These are phyloP conservation scores for Phaffomyces thermotolerans DNA, from an alignment of 805 yeast genomes.

Conservation along the genomic window DNA sequence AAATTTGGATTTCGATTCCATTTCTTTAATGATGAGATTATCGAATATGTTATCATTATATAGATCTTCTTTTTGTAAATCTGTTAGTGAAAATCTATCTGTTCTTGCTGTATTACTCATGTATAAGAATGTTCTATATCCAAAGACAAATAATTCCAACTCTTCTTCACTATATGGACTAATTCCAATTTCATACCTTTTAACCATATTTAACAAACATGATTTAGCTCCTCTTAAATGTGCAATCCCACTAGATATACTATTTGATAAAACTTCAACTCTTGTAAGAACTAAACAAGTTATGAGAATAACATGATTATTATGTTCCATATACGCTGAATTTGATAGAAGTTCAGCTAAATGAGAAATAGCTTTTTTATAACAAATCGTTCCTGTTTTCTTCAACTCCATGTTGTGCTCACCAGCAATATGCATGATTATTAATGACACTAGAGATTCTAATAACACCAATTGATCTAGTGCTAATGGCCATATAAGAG, in stretches of 20 bases:
- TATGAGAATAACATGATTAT: not conserved
- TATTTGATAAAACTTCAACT: not conserved
- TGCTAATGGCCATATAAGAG: not conserved
- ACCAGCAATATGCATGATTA: not conserved
- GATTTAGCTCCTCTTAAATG: conserved; percentile 2
- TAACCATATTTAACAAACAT: not conserved
- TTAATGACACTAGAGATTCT: not conserved
- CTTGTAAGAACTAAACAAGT: not conserved
- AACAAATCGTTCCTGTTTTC: not conserved
- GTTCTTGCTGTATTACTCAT: conserved; percentile 1
- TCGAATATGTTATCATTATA: not conserved
- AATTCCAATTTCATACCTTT: not conserved
- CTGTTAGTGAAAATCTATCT: not conserved
- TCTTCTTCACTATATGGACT: not conserved
- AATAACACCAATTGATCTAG: not conserved
- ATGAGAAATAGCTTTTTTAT: not conserved
- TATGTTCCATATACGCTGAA: not conserved
- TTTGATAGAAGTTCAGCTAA: not conserved
- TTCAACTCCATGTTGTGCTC: not conserved
- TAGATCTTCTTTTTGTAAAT: not conserved
- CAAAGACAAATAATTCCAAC: not conserved
- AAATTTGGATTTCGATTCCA: not conserved
- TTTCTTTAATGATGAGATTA: not conserved
- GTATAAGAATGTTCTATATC: not conserved
- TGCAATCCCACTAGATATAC: not conserved